Conservation (phyloP, 2,329 filamentous ascomycete species). For the Ophiocordyceps robertsii region DNA sequence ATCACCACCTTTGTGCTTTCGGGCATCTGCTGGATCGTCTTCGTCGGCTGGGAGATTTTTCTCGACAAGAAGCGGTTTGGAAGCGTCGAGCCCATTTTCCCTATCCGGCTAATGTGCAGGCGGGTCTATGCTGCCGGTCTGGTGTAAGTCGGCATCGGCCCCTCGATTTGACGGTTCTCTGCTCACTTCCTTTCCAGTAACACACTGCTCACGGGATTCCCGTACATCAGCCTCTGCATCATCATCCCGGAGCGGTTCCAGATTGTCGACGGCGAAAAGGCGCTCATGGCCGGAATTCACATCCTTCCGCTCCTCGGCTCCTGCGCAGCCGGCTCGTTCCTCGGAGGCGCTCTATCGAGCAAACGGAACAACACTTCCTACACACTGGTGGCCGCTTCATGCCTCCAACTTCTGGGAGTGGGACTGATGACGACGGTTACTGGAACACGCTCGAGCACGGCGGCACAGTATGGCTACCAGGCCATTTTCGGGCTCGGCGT, state of each 20-base stretch:
- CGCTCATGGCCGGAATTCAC: conserved; percentile 41
- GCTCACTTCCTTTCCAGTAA: conserved; percentile 21
- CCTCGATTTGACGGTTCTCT: too few species aligned
- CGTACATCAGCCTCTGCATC: conserved; percentile 44
- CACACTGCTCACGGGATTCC: conserved; percentile 42
- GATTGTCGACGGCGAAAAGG: conserved; percentile 38
- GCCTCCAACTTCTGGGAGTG: conserved; percentile 38
- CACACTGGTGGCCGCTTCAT: conserved; percentile 33
- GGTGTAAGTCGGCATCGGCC: conserved; percentile 21
- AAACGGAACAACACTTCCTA: conserved; percentile 39
- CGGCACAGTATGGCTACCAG: conserved; percentile 39
- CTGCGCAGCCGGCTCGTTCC: conserved; percentile 41
- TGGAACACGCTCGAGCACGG: conserved; percentile 16
- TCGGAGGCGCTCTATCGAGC: conserved; percentile 39
- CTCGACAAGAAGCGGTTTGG: conserved; percentile 23
- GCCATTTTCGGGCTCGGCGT: conserved; percentile 45
- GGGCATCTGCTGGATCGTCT: conserved; percentile 30
- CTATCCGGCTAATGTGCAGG: conserved; percentile 30
- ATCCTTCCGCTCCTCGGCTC: conserved; percentile 44
- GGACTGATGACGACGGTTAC: conserved; percentile 33
- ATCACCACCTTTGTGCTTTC: conserved; percentile 34
- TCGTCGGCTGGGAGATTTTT: conserved; percentile 36
- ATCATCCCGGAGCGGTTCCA: conserved; percentile 47
- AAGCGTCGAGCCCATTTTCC: conserved; percentile 40
- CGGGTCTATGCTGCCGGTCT: conserved; percentile 38